These are phyloP conservation scores for Mesembryanthemum crystallinum DNA, from an alignment of 148 eudicot species.

Conservation along the genomic window DNA sequence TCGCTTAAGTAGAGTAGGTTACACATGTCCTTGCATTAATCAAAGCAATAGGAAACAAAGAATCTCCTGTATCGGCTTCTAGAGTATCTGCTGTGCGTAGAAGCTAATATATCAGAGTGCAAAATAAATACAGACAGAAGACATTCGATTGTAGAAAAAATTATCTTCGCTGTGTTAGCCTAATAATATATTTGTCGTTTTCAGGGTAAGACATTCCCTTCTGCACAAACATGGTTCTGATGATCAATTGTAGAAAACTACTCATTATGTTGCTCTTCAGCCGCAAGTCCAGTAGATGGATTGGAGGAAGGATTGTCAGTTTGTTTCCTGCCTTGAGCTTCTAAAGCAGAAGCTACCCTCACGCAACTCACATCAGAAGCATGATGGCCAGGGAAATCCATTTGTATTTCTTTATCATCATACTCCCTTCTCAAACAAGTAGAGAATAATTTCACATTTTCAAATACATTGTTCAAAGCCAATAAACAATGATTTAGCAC, in stretches of 20 bases:
- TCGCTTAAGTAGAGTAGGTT: background rate
- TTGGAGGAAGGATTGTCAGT: background rate
- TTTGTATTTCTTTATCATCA: background rate
- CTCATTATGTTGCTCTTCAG: background rate
- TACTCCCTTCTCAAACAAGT: background rate
- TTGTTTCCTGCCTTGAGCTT: background rate
- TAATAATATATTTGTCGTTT: no score
- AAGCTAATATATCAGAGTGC: background rate
- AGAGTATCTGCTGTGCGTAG: background rate
- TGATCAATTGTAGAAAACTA: background rate
- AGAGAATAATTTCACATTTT: background rate
- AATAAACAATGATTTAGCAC: background rate
- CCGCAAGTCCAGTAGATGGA: background rate
- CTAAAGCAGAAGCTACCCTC: background rate
- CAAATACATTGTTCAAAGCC: background rate
- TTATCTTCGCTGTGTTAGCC: no score
- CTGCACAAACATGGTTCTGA: background rate
- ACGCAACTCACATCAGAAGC: background rate
- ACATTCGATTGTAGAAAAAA: background rate
- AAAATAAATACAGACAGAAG: background rate
- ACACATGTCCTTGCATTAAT: background rate
- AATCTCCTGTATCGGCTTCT: background rate
- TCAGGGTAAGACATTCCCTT: background rate
- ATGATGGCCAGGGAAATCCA: background rate
- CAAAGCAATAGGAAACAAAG: background rate